Evolutionary conservation across 1,139 yeast genomes (phyloP), one percentile per base, ranked within the genome.

Genomic region (Komagataea norvegica): DNA sequence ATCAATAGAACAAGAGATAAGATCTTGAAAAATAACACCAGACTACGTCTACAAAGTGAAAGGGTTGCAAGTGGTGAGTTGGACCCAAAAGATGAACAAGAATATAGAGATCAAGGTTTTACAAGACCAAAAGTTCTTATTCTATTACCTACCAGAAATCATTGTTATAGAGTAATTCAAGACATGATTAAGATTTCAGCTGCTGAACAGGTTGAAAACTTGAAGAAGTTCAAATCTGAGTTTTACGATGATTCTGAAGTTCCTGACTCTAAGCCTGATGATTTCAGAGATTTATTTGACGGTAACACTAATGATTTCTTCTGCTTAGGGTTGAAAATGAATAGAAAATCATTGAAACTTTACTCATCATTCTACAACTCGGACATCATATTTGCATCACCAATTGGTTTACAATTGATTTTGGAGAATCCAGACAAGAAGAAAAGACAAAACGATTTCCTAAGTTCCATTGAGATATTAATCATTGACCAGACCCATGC

Each of bases 301-400:
- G 99, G 99, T 8, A 88, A 89, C 62, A 79, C 89, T 25, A 87
- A 85, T 55, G 98, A 93, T 67, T 82, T 84, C 64, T 91, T 93
- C 60, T 83, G 94, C 37, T 54, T 91, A 17, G 98, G 98, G 8
- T 56, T 87, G 41, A 91, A 91, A 59, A 78, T 88, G 60, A 88
- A 97, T 3, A 74, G 96, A 56, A 89, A 88, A 56, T 73, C 95
- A 0, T 59, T 89, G 43, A 89, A 87, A 60, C 66, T 91, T 21
- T 91, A 84, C 59, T 75, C 96, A 5, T 79, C 89, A 22, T 87
- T 88, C 55, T 86, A 86, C 55, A 75, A 80, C 29, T 80, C 95
- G 0, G 99, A 91, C 61, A 68, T 91, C 21, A 80, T 91, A 18
- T 60, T 93, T 21, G 96, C 96, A 31, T 87, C 96, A 10, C 97